Evolutionary conservation across 495 filamentous ascomycete species (phyloP).

Genomic region (Chaetomium tenue): DNA sequence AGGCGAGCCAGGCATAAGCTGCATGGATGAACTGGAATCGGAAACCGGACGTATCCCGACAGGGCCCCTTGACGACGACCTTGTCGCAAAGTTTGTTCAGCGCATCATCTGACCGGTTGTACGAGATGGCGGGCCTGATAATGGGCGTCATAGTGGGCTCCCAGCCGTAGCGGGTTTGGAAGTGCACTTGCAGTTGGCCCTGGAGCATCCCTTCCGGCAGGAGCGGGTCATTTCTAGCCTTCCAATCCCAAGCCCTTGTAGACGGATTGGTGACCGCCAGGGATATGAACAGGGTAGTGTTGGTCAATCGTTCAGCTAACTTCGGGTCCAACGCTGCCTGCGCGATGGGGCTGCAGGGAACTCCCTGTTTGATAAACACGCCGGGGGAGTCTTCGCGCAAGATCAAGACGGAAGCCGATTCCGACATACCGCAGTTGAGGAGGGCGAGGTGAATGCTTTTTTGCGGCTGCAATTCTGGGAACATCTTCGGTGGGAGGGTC

Average conservation of each 20-base stretch:
- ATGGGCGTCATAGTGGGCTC: neutral
- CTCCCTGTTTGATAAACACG: constrained; percentile 6
- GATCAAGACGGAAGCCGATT: neutral
- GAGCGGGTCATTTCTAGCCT: neutral
- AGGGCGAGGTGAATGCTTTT: neutral
- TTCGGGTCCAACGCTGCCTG: neutral
- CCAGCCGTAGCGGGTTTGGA: neutral
- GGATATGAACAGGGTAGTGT: neutral
- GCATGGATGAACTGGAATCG: neutral
- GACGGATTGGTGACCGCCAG: neutral
- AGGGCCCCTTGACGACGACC: constrained; percentile 3
- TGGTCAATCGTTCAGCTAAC: neutral
- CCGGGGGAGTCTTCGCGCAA: neutral
- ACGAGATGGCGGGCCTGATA: neutral
- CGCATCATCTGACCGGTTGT: neutral
- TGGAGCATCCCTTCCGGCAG: neutral
- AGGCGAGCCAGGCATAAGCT: neutral
- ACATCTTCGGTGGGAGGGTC: neutral
- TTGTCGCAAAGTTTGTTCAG: neutral
- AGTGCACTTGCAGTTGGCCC: neutral
- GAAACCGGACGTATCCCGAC: neutral
- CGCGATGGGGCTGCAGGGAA: neutral
- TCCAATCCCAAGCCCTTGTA: neutral
- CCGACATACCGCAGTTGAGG: neutral
- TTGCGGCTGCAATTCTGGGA: no score